Base-by-base conservation (phyloP, 805 yeast genomes). In the Cyberlindnera mississippiensis region DNA sequence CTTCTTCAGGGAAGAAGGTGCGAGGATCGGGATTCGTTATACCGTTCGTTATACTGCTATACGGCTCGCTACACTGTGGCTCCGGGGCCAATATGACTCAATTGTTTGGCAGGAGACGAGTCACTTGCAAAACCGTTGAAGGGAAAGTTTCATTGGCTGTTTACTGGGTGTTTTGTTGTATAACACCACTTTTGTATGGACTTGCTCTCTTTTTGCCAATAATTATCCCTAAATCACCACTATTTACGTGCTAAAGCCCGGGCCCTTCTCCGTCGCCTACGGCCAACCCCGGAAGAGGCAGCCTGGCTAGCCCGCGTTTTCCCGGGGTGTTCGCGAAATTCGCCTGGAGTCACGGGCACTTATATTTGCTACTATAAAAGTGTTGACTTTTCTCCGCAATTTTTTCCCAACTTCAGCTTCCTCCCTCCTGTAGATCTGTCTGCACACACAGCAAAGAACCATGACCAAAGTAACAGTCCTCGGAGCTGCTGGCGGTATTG, bases 401-500 rank as follows among this genome's bases (percentile, higher is more conserved):
- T 31, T 31, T 20, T 27, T 17, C 16, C 24, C 18, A 15, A 18
- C n/a, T n/a, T 29, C 32, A n/a, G 7, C 32, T 13, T 29, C 15
- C 15, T 29, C 8, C 13, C 14, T 18, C 30, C 26, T 15, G 11
- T 16, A 12, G n/a, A 6, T n/a, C n/a, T n/a, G n/a, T n/a, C n/a
- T n/a, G n/a, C n/a, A 24, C 30, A 7, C 20, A 14, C 30, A 8
- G 9, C n/a, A 19, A 44, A 19, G 10, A n/a, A n/a, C n/a, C n/a
- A 56, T 55, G 57, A 51, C 66, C 33, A 88, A 87, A 72, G 95
- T 86, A 40, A 76, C 95, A 42, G 89, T 88, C 46, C 73, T 82
- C 40, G 96, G 96, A 51, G 96, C 96, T 44, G 89, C 91, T 41
- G 96, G 96, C 56, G 96, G 96, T 47, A 88, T 88, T 60, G 96